A percentile compares a stretch with the other conserved stretches of the same genome.
Conservation (phyloP, 2,329 filamentous ascomycete genomes). For the Xylariaceae sp. region DNA sequence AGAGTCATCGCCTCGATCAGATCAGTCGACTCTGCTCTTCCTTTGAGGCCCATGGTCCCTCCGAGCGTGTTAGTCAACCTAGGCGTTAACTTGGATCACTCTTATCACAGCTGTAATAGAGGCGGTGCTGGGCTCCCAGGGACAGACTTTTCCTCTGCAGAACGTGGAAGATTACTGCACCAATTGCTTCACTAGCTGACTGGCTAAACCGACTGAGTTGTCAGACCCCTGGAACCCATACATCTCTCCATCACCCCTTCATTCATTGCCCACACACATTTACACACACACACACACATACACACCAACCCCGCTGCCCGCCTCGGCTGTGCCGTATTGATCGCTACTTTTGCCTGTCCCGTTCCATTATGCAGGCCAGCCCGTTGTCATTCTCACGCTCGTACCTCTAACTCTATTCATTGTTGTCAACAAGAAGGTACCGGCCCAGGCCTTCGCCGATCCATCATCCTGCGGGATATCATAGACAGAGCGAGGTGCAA, state of each 20-base stretch:
- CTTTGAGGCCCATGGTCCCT: slow-evolving; percentile 36
- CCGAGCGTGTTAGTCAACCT: slow-evolving; percentile 31
- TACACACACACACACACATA: slow-evolving; percentile 28
- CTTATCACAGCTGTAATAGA: slow-evolving; percentile 26
- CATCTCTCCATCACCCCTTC: slow-evolving; percentile 28
- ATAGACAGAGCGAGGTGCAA: slow-evolving; percentile 32
- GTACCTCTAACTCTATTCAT: slow-evolving; percentile 33
- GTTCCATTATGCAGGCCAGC: slow-evolving; percentile 36
- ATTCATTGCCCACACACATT: slow-evolving; percentile 11
- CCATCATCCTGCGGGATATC: slow-evolving; percentile 32
- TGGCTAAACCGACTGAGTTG: slow-evolving; percentile 7
- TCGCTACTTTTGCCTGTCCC: slow-evolving; percentile 32
- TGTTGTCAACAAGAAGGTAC: slow-evolving; percentile 34
- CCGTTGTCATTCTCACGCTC: slow-evolving; percentile 38
- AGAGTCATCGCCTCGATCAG: slow-evolving; percentile 30
- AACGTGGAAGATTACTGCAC: slow-evolving; percentile 31
- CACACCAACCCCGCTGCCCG: slow-evolving; percentile 37
- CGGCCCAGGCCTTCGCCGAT: slow-evolving; percentile 36
- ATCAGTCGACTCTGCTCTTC: slow-evolving; percentile 34
- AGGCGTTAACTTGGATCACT: slow-evolving; percentile 29
- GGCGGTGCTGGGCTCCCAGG: slow-evolving; percentile 21
- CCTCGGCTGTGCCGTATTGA: slow-evolving; percentile 37
- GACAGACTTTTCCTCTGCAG: slow-evolving; percentile 19
- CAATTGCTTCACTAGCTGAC: slow-evolving; percentile 22
- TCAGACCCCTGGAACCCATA: slow-evolving; percentile 31